Percentiles rank a stretch among this genome's conserved stretches.
These are phyloP conservation scores for Ascochyta lentis DNA, from an alignment of 2,329 filamentous ascomycete species.

Conservation along the genomic window DNA sequence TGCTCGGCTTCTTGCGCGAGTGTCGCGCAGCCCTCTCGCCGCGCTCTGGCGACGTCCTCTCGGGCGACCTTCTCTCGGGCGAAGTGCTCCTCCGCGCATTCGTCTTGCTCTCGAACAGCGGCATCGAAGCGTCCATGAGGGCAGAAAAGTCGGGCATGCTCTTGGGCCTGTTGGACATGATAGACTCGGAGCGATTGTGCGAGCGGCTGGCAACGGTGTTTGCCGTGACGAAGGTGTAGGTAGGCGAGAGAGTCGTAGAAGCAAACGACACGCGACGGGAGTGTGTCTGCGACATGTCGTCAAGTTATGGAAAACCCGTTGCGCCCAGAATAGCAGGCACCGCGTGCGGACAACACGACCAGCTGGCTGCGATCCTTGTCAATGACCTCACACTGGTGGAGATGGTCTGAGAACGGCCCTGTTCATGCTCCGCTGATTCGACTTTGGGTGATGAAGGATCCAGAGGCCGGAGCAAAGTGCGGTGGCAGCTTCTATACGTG, in stretches of 20 bases:
- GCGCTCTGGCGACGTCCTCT: conserved; percentile 29
- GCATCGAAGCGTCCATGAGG: conserved; percentile 39
- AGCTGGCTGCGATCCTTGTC: conserved; percentile 41
- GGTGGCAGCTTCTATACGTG: conserved; percentile 18
- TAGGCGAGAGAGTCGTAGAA: conserved; percentile 8
- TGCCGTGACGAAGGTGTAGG: background rate
- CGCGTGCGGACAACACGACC: conserved; percentile 21
- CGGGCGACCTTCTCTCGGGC: conserved; percentile 33
- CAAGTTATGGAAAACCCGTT: conserved; percentile 11
- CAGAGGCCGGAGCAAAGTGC: background rate
- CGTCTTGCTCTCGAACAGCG: conserved; percentile 32
- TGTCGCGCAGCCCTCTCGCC: conserved; percentile 20
- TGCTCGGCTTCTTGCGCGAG: conserved; percentile 40
- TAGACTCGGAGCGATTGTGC: conserved; percentile 11
- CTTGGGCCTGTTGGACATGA: conserved; percentile 30
- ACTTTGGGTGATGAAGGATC: background rate
- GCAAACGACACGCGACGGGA: conserved; percentile 17
- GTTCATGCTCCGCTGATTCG: conserved; percentile 13
- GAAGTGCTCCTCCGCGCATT: conserved; percentile 31
- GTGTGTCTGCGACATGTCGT: conserved; percentile 14
- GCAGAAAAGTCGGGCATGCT: conserved; percentile 46
- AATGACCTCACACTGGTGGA: conserved; percentile 42
- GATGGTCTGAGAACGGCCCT: conserved; percentile 15
- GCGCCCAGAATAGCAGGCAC: conserved; percentile 21
- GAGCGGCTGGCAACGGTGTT: conserved; percentile 10